phyloP scores from a whole-genome alignment of 2,329 filamentous ascomycete species.

The Penicillium sp. region DNA sequence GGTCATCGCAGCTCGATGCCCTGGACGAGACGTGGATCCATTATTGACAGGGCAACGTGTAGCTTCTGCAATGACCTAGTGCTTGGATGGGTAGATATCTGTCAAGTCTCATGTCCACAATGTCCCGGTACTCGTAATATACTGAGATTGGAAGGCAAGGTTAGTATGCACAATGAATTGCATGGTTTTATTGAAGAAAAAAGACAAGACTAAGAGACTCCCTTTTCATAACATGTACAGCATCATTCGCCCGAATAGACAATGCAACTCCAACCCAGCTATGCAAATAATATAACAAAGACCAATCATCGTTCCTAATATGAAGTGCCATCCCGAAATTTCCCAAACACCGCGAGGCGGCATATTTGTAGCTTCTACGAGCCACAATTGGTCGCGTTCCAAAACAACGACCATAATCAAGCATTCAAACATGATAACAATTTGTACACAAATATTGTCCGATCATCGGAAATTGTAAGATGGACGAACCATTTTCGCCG shows the following conservation, averaged over 20 bases:
- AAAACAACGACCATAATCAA: background rate
- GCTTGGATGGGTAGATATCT: conserved; percentile 6
- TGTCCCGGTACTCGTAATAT: background rate
- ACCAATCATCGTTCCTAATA: conserved; percentile 3
- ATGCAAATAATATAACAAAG: conserved; percentile 13
- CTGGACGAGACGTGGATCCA: too few species aligned
- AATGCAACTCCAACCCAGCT: conserved; percentile 18
- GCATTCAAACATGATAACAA: background rate
- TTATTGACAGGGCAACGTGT: conserved; percentile 20
- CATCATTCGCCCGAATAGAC: conserved; percentile 1
- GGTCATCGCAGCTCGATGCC: background rate
- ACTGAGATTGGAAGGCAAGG: background rate
- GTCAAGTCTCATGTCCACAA: background rate
- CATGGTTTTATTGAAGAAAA: background rate
- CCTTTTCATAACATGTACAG: conserved; percentile 6
- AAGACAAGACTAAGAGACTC: background rate
- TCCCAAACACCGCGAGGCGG: conserved; percentile 5
- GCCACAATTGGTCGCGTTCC: background rate
- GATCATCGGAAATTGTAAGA: conserved; percentile 46
- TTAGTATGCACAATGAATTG: background rate
- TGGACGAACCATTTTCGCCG: conserved; percentile 44
- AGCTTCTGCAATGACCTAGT: conserved; percentile 8
- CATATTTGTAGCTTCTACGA: background rate
- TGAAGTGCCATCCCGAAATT: conserved; percentile 5
- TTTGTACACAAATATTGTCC: background rate